Evolutionary conservation across 2,329 filamentous ascomycete species (phyloP), one percentile per base, ranked within the genome.

Genomic region (Biscogniauxia mediterranea): DNA sequence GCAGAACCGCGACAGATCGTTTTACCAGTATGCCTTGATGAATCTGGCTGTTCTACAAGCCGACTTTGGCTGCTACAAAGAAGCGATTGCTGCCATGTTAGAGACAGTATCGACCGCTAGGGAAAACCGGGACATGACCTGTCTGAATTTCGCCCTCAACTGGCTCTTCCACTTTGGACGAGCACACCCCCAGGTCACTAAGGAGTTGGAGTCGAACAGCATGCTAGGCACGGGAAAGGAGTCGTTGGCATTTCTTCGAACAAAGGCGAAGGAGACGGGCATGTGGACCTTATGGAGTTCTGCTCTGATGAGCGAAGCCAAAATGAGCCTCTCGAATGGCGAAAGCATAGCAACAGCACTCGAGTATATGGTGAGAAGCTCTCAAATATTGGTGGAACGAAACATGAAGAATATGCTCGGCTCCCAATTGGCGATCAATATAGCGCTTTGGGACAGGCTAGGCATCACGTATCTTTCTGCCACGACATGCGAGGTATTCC

Each of bases 151-250:
- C 76, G 91, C 93, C 32, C 85, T 99, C 63, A 96, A 93, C 71
- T 99, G 95, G 95, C 82, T 98, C 2, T 96, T 96, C 70, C 92
- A 97, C 72, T 96, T 97, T 69, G 90, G 89, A n/a, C 91, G 92
- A 70, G 87, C 91, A 0, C 93, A 94, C 68, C 91, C 93, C 0
- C 82, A 86, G 57, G 83, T 92, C n/a, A 86, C 93, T 66, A 85
- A 82, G 55, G 85, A 88, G 56, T 81, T 90, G 5, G 89, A 89
- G 64, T 88, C 89, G 49, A 88, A 85, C 69, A 91, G 87, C 60
- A 88, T 92, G 81, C 79, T 93, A 8, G 91, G 89, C 0, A 89
- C 87, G 38, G 91, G 93, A 57, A 89, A 89, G 66, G 93, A 97
- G 72, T 92, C 88, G 0, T 82, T 97, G 6, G 83, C 87, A 0